A percentile compares a stretch with the other conserved stretches of the same genome.
Evolutionary conservation across 192 early-diverging fungal species (phyloP).

Genomic region (Phycomyces nitens): DNA sequence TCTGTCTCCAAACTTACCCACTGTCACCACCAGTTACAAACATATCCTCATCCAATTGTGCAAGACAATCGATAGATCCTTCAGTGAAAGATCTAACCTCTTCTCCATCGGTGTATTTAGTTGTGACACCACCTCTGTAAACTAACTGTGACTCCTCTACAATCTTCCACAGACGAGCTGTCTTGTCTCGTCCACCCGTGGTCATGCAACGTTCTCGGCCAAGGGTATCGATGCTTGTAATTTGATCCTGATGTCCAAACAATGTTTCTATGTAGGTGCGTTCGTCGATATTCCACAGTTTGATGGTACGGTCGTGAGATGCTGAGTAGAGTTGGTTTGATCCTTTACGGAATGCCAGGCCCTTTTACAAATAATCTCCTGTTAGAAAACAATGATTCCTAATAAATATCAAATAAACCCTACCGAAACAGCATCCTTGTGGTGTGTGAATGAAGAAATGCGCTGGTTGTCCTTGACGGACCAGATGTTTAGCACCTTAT

Average conservation of each 20-base stretch:
- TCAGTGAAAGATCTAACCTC: conserved; percentile 41
- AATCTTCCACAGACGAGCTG: conserved; percentile 92
- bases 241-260: conserved; percentile 95
- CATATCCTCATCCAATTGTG: conserved; percentile 89
- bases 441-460: conserved; percentile 77
- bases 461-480: conserved; percentile 72
- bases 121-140: conserved; percentile 70
- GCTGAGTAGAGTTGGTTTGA: conserved; percentile 83
- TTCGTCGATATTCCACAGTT: conserved; percentile 95
- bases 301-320: conserved; percentile 90
- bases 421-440: conserved; percentile 86
- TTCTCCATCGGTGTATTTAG: conserved; percentile 29
- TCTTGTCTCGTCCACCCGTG: conserved; percentile 85
- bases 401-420: background rate
- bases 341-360: conserved; percentile 81
- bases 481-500: conserved; percentile 93
- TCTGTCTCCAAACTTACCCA: conserved; percentile 46
- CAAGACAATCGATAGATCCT: conserved; percentile 79
- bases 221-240: conserved; percentile 78
- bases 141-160: conserved; percentile 91
- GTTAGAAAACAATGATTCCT: background rate
- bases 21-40: conserved; percentile 92
- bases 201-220: conserved; percentile 89
- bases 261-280: conserved; percentile 91
- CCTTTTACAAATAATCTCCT: conserved; percentile 41